Evolutionary conservation across 2,329 filamentous ascomycete species (phyloP).

Genomic region (Fusarium euwallaceae): DNA sequence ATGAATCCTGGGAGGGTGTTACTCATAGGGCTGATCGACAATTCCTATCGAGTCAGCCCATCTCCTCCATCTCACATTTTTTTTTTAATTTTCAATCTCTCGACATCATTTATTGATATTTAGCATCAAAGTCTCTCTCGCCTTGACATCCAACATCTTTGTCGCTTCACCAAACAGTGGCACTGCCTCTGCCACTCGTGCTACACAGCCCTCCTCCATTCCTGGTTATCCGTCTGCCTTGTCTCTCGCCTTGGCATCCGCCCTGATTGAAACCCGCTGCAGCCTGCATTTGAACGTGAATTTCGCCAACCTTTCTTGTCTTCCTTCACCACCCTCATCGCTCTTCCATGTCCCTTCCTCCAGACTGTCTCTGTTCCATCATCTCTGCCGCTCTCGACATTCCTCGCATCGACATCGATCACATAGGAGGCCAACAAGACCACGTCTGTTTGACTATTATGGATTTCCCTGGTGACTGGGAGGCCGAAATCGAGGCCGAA

Average conservation of each 20-base stretch:
- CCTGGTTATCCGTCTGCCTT: neutral
- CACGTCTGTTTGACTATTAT: constrained; percentile 13
- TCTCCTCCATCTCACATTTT: constrained; percentile 18
- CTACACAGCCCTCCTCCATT: constrained; percentile 16
- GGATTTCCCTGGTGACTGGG: constrained; percentile 23
- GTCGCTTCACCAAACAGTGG: neutral
- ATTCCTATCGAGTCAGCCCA: constrained; percentile 19
- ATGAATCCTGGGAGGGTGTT: neutral
- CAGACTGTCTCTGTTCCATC: constrained; percentile 1
- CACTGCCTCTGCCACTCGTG: neutral
- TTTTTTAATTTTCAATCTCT: neutral
- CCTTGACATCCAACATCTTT: neutral
- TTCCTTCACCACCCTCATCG: neutral
- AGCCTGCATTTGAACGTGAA: neutral
- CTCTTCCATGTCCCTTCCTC: neutral
- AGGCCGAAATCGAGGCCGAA: neutral
- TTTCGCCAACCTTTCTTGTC: neutral
- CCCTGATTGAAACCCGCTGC: neutral
- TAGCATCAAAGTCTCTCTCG: neutral
- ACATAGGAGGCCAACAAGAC: neutral
- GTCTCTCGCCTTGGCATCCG: neutral
- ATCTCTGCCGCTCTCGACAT: constrained; percentile 1
- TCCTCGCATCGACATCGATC: neutral
- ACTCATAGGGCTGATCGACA: neutral
- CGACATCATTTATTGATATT: neutral